Conservation (phyloP, 345 rosid genomes). For the Eucalyptus dawsonii region DNA sequence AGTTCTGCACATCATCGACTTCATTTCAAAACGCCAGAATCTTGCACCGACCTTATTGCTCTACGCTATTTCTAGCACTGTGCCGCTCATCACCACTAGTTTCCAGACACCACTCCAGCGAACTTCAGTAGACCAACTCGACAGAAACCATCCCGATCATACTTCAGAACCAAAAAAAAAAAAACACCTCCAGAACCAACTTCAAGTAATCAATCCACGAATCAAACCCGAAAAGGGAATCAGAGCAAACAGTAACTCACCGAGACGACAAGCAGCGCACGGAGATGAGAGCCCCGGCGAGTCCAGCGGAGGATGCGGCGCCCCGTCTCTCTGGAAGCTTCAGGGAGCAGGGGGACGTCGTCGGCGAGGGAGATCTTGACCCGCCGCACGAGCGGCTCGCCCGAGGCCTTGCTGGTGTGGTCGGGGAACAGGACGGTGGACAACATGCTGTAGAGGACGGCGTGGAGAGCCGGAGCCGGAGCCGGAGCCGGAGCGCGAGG, state of each 20-base stretch:
- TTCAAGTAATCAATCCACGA: not conserved
- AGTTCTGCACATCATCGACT: not conserved
- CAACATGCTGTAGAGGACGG: conserved; percentile 30
- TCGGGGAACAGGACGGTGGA: conserved; percentile 39
- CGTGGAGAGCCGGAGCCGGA: conserved; percentile 4
- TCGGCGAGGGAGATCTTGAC: conserved; percentile 29
- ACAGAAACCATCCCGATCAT: not conserved
- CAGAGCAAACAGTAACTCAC: conserved; percentile 20
- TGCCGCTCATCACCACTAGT: not conserved
- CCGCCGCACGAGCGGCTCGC: conserved; percentile 38
- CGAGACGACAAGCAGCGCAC: conserved; percentile 67
- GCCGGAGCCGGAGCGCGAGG: not conserved
- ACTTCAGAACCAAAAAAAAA: not conserved
- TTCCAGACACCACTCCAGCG: not conserved
- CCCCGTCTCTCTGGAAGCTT: conserved; percentile 43
- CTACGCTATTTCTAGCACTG: not conserved
- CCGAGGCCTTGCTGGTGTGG: not conserved
- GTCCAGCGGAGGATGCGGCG: conserved; percentile 49
- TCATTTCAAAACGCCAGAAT: not conserved
- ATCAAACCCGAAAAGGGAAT: too few relatives aligned
- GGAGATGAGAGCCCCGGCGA: conserved; percentile 68
- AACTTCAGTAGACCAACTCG: not conserved
- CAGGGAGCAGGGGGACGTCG: conserved; percentile 35
- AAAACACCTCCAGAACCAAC: not conserved
- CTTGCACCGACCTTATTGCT: not conserved